These are phyloP conservation scores for Aspergillus puulaauensis DNA, from an alignment of 2,329 filamentous ascomycete species.

Conservation along the genomic window DNA sequence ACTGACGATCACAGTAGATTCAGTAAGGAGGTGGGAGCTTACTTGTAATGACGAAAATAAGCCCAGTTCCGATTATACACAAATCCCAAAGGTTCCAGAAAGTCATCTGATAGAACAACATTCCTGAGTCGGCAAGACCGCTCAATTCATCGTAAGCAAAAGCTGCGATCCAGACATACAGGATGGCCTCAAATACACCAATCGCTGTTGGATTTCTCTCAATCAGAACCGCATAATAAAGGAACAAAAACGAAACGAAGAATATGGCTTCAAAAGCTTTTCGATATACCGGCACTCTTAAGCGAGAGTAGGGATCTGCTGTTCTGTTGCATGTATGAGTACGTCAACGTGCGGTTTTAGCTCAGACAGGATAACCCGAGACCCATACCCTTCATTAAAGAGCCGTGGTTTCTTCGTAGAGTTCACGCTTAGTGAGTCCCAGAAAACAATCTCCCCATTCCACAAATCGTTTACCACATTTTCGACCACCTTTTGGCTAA, in stretches of 20 bases:
- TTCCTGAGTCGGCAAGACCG: slow-evolving; percentile 81
- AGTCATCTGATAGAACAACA: slow-evolving; percentile 79
- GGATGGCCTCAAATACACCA: slow-evolving; percentile 66
- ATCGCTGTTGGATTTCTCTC: slow-evolving; percentile 67
- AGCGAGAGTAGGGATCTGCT: slow-evolving; percentile 71
- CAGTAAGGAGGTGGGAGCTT: slow-evolving; percentile 40
- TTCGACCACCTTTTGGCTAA: slow-evolving; percentile 77
- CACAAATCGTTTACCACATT: slow-evolving; percentile 82
- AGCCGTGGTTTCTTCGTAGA: slow-evolving; percentile 73
- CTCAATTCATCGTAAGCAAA: slow-evolving; percentile 87
- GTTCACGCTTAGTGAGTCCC: slow-evolving; percentile 73
- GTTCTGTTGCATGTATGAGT: slow-evolving; percentile 41
- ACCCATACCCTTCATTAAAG: slow-evolving; percentile 61
- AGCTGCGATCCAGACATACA: slow-evolving; percentile 83
- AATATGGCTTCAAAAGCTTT: slow-evolving; percentile 83
- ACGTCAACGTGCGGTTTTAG: neutral
- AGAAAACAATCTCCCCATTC: slow-evolving; percentile 84
- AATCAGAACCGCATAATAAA: slow-evolving; percentile 86
- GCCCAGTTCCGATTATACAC: slow-evolving; percentile 71
- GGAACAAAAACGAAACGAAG: slow-evolving; percentile 70
- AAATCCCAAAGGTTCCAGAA: slow-evolving; percentile 77
- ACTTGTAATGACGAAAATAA: slow-evolving; percentile 71
- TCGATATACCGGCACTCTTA: slow-evolving; percentile 78
- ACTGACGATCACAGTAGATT: neutral
- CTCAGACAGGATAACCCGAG: neutral